A percentile compares a stretch with the other conserved stretches of the same genome.
Evolutionary conservation across 1,284 basidiomycete species (phyloP).

Genomic region (Cystobasidiaceae sp.): DNA sequence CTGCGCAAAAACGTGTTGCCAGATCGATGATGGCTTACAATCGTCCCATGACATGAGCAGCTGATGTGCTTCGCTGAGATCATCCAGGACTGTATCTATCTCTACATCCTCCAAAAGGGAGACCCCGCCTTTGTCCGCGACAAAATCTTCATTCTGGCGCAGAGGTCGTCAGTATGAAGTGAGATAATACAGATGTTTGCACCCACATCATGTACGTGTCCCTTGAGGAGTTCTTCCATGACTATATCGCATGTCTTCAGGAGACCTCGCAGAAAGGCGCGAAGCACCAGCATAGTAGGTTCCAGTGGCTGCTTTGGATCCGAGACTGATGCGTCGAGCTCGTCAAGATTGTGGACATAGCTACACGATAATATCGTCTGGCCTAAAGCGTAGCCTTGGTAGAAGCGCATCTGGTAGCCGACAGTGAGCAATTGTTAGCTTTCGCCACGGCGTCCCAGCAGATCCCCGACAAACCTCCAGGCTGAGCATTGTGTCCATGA

Average conservation of each 20-base stretch:
- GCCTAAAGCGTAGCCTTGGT: conserved; percentile 71
- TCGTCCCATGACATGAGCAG: conserved; percentile 49
- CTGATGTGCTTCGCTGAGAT: conserved; percentile 58
- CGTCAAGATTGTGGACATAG: conserved; percentile 63
- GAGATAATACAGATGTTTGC: neutral
- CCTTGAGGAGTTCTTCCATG: conserved; percentile 71
- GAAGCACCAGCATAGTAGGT: conserved; percentile 64
- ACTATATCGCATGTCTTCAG: conserved; percentile 77
- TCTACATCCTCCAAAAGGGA: conserved; percentile 66
- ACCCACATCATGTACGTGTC: conserved; percentile 69
- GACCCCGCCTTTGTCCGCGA: conserved; percentile 76
- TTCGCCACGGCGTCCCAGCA: neutral
- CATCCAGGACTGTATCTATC: conserved; percentile 56
- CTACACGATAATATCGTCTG: conserved; percentile 80
- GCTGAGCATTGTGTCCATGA: conserved; percentile 71
- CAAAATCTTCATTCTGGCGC: conserved; percentile 73
- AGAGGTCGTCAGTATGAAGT: neutral
- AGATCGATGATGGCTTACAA: conserved; percentile 1
- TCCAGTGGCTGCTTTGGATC: conserved; percentile 52
- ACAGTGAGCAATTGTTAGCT: neutral
- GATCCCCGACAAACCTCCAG: conserved; percentile 60
- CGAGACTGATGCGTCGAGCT: conserved; percentile 33
- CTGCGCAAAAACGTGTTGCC: neutral
- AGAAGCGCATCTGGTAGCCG: conserved; percentile 69
- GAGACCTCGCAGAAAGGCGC: conserved; percentile 64